Percentiles rank a stretch among this genome's conserved stretches.
Evolutionary conservation across 2,329 filamentous ascomycete genomes (phyloP).

Genomic region (Colletotrichum endophyticum): DNA sequence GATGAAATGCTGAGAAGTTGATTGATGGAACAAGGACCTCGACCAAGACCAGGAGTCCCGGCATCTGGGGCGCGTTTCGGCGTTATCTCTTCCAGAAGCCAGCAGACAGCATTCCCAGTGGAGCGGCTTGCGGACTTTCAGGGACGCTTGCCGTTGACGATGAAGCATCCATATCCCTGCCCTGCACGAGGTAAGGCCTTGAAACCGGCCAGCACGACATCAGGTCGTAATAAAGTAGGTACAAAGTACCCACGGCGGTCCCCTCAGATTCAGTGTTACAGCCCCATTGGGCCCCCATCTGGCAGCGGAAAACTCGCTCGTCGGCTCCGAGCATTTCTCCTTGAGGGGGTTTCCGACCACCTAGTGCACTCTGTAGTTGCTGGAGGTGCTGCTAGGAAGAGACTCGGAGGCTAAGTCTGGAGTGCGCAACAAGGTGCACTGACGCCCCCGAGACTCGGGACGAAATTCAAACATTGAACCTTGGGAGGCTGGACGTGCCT

Average conservation of each 20-base stretch:
- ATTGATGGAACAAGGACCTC: not conserved
- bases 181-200: slow-evolving; percentile 2
- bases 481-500: not conserved
- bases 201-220: slow-evolving; percentile 18
- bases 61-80: not conserved
- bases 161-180: not conserved
- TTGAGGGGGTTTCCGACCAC: not conserved
- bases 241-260: not conserved
- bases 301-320: not conserved
- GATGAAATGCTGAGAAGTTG: not conserved
- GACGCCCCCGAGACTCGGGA: not conserved
- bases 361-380: not conserved
- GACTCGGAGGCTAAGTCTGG: not conserved
- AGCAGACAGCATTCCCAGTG: not conserved
- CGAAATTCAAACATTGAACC: not conserved
- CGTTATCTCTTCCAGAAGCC: not conserved
- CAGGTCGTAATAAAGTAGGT: slow-evolving; percentile 11
- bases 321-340: slow-evolving; percentile 15
- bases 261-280: slow-evolving; percentile 10
- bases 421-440: not conserved
- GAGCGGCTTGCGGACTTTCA: not conserved
- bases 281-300: not conserved
- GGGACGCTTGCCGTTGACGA: slow-evolving; percentile 6
- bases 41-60: not conserved
- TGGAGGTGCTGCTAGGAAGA: not conserved